phyloP scores from a whole-genome alignment of 345 rosid species.

The Citropsis articulata region DNA sequence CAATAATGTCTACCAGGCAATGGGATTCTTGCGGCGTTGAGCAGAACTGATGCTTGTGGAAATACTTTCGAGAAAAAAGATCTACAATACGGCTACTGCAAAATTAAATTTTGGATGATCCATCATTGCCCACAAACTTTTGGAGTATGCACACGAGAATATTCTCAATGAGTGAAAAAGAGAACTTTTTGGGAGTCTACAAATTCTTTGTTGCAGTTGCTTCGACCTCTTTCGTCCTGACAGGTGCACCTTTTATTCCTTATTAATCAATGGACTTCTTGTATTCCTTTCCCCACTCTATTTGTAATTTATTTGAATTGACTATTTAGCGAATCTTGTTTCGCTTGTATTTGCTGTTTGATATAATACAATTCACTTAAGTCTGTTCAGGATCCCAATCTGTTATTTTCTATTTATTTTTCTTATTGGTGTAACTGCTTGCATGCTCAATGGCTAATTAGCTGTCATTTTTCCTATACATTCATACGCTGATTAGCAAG shows the following conservation, averaged over 20 bases:
- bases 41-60: constrained; percentile 11
- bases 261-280: constrained; percentile 2
- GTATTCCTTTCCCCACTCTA: background rate
- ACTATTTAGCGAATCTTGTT: background rate
- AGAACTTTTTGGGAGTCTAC: constrained; percentile 15
- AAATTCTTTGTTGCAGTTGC: constrained; percentile 20
- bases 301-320: constrained; percentile 4
- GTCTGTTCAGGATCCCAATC: background rate
- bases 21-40: constrained; percentile 67
- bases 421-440: background rate
- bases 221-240: constrained; percentile 13
- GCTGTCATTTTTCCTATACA: background rate
- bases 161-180: constrained; percentile 17
- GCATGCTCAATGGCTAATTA: background rate
- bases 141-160: constrained; percentile 21
- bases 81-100: constrained; percentile 11
- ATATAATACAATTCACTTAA: background rate
- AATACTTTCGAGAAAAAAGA: constrained; percentile 11
- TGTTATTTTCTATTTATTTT: background rate
- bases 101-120: constrained; percentile 14
- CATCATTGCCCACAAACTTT: constrained; percentile 21
- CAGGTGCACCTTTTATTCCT: constrained; percentile 20
- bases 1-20: constrained; percentile 63
- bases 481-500: background rate
- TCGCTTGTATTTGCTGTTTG: background rate